Percentiles rank a stretch among this genome's conserved stretches.
phyloP scores from a whole-genome alignment of 768 basidiomycete species.

The Russula earlei region DNA sequence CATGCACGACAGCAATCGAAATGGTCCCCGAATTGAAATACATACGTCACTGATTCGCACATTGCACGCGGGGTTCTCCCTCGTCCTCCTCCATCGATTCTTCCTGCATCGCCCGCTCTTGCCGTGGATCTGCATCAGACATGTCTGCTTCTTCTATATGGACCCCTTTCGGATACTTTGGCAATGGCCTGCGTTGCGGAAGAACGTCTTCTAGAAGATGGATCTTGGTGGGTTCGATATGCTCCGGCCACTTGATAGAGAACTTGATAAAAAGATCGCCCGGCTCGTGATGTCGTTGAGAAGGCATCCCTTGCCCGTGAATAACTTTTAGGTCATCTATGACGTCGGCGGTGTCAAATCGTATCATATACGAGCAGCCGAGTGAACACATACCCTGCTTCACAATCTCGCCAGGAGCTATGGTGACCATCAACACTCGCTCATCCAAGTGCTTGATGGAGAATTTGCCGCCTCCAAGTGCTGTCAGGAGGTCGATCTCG shows the following conservation, averaged over 20 bases:
- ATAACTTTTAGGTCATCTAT: slow-evolving; percentile 85
- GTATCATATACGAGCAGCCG: not conserved
- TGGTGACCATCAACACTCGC: slow-evolving; percentile 70
- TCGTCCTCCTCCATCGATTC: slow-evolving; percentile 95
- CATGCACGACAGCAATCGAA: slow-evolving; percentile 7
- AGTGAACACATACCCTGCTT: slow-evolving; percentile 66
- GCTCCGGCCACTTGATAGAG: slow-evolving; percentile 82
- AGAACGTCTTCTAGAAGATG: slow-evolving; percentile 76
- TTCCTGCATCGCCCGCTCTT: slow-evolving; percentile 40
- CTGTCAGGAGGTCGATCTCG: slow-evolving; percentile 90
- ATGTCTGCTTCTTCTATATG: slow-evolving; percentile 78
- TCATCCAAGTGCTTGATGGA: slow-evolving; percentile 91
- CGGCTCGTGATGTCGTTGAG: slow-evolving; percentile 92
- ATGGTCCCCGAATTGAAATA: slow-evolving; percentile 7
- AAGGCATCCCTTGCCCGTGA: slow-evolving; percentile 95
- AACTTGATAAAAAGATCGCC: slow-evolving; percentile 89
- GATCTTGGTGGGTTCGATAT: slow-evolving; percentile 57
- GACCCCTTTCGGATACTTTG: slow-evolving; percentile 57
- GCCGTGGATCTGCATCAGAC: slow-evolving; percentile 66
- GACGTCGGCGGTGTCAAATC: slow-evolving; percentile 7
- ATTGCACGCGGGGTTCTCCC: slow-evolving; percentile 86
- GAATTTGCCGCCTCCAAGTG: slow-evolving; percentile 86
- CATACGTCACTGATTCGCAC: slow-evolving; percentile 68
- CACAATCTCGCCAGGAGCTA: slow-evolving; percentile 83
- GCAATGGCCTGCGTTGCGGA: slow-evolving; percentile 61